Percentiles rank a stretch among this genome's conserved stretches.
Evolutionary conservation across 768 basidiomycete species (phyloP).

Genomic region (Mycena rebaudengoi): DNA sequence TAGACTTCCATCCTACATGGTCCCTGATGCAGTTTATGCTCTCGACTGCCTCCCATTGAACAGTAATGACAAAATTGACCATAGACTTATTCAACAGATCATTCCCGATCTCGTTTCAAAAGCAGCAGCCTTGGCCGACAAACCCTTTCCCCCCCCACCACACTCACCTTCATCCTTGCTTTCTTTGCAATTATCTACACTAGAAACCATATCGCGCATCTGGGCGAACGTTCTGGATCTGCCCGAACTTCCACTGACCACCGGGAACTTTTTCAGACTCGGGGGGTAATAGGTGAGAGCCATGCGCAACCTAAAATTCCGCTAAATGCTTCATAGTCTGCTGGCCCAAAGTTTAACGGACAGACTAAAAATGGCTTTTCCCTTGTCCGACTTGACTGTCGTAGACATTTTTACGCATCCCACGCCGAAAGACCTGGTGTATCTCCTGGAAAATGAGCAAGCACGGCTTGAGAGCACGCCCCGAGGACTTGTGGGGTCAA

Average conservation of each 20-base stretch:
- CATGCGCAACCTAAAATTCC: not conserved
- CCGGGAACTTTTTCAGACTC: not conserved
- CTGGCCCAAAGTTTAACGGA: not conserved
- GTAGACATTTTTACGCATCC: not conserved
- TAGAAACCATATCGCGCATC: not conserved
- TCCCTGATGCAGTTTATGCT: not conserved
- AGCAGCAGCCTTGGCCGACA: not conserved
- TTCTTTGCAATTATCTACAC: not conserved
- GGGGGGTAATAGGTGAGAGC: not conserved
- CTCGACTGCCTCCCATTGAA: not conserved
- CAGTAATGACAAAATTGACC: not conserved
- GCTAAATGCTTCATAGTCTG: not conserved
- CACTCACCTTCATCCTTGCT: not conserved
- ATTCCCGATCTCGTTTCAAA: not conserved
- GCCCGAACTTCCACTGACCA: not conserved
- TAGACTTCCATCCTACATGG: not conserved
- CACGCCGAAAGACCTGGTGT: not conserved
- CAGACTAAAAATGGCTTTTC: not conserved
- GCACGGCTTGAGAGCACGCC: no score
- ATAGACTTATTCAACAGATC: not conserved
- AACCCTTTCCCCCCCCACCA: not conserved
- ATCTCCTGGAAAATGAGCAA: not conserved
- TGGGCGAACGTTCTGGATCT: not conserved
- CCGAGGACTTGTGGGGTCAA: no score
- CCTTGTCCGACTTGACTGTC: not conserved